Evolutionary conservation across 1,284 basidiomycete species (phyloP).

Genomic region (Phenoliferia sp.): DNA sequence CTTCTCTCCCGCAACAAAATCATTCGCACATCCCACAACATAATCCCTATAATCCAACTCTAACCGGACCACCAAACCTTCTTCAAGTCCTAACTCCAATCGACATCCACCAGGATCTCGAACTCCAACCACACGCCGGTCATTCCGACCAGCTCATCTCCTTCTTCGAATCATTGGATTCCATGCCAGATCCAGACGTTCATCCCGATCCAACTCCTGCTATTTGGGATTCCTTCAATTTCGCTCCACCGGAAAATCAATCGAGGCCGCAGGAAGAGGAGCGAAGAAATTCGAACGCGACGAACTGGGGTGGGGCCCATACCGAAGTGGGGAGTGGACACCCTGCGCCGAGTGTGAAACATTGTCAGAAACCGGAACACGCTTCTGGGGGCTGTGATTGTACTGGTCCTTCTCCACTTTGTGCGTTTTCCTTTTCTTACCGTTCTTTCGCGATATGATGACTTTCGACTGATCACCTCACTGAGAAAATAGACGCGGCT

Average conservation of each 20-base stretch:
- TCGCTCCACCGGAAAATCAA: background rate
- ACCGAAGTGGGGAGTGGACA: background rate
- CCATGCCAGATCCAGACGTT: background rate
- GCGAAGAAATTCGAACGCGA: background rate
- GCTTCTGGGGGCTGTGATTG: background rate
- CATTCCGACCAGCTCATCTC: background rate
- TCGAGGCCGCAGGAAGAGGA: background rate
- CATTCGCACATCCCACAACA: background rate
- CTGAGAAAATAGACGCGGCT: background rate
- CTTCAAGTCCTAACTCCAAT: background rate
- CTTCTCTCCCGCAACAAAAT: background rate
- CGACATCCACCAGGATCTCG: background rate
- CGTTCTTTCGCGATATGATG: background rate
- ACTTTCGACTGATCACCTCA: background rate
- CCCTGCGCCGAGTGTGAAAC: background rate
- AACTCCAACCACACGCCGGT: background rate
- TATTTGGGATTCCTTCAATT: background rate
- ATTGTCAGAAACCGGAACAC: background rate
- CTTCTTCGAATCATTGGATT: background rate
- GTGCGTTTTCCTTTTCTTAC: background rate
- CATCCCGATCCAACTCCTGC: background rate
- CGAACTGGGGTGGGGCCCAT: background rate
- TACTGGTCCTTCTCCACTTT: conserved; percentile 8
- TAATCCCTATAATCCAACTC: background rate
- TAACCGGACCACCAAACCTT: background rate